Conservation (phyloP, 192 early-diverging fungal genomes). For the Jimgerdemannia lactiflua region DNA sequence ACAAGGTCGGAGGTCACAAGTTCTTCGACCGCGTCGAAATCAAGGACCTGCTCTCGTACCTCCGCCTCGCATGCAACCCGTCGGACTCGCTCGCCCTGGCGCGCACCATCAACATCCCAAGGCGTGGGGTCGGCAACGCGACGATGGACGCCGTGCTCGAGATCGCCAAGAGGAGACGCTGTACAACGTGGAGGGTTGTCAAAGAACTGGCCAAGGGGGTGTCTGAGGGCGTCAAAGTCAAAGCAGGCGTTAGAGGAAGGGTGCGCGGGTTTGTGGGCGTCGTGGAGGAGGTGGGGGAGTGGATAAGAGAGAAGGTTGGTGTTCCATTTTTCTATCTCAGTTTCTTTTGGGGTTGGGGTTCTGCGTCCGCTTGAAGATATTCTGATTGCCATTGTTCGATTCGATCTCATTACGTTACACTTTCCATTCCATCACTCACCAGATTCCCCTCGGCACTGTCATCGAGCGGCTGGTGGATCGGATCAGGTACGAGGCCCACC, state of each 20-base stretch:
- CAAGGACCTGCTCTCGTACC: slow-evolving; percentile 17
- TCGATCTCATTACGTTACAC: neutral
- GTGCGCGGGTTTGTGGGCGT: neutral
- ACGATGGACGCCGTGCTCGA: slow-evolving; percentile 1
- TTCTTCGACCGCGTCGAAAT: slow-evolving; percentile 25
- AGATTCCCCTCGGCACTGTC: slow-evolving; percentile 6
- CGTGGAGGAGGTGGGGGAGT: neutral
- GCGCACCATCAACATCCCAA: slow-evolving; percentile 23
- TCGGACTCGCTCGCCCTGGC: slow-evolving; percentile 11
- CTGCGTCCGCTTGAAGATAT: no score
- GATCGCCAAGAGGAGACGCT: neutral
- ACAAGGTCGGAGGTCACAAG: slow-evolving; percentile 8
- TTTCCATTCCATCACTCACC: neutral
- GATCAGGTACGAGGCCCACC: slow-evolving; percentile 2
- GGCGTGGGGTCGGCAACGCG: slow-evolving; percentile 19
- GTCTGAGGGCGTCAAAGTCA: neutral
- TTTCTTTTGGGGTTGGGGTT: slow-evolving; percentile 1
- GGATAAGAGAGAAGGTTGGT: neutral
- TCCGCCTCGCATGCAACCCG: slow-evolving; percentile 10
- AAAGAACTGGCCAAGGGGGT: neutral
- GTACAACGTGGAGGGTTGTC: neutral
- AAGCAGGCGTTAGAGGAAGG: neutral
- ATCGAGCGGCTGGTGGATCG: slow-evolving; percentile 4
- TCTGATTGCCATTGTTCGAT: neutral
- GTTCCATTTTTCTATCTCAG: neutral